Percentiles rank a stretch among this genome's conserved stretches.
Evolutionary conservation across 257 asterid species (phyloP).

Genomic region (Fraxinus americana): DNA sequence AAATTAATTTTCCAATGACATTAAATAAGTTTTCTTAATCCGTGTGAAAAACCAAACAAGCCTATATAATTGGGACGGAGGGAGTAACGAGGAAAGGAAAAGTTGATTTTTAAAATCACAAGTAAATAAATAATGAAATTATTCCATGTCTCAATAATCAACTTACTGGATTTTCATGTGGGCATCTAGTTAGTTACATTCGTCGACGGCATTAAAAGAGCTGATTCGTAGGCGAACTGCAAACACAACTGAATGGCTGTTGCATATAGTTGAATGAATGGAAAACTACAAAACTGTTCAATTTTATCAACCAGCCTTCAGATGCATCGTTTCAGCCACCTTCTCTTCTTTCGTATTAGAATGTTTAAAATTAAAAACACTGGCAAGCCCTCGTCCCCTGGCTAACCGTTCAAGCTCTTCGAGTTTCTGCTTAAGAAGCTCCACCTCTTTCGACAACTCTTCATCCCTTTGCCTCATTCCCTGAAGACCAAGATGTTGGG

Average conservation of each 20-base stretch:
- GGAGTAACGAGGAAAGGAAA: no score
- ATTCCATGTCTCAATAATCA: background rate
- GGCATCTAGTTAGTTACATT: background rate
- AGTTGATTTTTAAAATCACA: background rate
- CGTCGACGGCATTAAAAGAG: background rate
- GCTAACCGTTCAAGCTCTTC: conserved; percentile 48
- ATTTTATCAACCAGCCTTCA: background rate
- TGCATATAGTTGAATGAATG: background rate
- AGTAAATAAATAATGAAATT: background rate
- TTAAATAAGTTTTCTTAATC: no score
- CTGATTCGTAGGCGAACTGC: background rate
- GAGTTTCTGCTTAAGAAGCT: conserved; percentile 33
- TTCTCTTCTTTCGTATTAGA: conserved; percentile 32
- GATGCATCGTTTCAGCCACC: conserved; percentile 1
- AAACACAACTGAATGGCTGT: background rate
- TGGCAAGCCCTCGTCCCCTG: conserved; percentile 43
- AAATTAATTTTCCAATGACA: no score
- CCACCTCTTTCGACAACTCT: conserved; percentile 41
- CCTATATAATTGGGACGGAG: no score
- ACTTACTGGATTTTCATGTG: background rate
- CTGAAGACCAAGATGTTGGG: conserved; percentile 20
- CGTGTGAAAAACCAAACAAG: no score
- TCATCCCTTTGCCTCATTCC: conserved; percentile 42
- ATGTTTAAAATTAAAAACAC: conserved; percentile 36
- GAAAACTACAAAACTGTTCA: background rate